Conservation (phyloP, 768 basidiomycete species). For the Leccinum uliginosum region DNA sequence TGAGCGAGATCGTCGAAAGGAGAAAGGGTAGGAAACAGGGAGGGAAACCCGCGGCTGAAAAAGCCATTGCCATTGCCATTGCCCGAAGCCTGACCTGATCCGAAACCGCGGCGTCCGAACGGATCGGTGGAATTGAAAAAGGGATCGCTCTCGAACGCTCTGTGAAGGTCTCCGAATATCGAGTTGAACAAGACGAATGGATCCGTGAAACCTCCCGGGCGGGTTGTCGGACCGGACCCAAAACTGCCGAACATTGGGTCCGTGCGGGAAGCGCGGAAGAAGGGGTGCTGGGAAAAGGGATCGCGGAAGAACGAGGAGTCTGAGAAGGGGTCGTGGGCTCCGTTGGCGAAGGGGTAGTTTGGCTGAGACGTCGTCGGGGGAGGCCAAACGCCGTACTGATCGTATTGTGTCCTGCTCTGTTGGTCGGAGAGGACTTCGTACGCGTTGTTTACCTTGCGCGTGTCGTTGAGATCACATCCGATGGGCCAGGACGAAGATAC, state of each 20-base stretch:
- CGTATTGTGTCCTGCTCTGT: slow-evolving; percentile 61
- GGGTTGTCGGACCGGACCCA: slow-evolving; percentile 17
- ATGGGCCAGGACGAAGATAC: not conserved
- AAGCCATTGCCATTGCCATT: slow-evolving; percentile 12
- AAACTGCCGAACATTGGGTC: slow-evolving; percentile 25
- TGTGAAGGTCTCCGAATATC: slow-evolving; percentile 54
- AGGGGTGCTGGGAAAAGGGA: slow-evolving; percentile 12
- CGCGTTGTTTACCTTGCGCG: slow-evolving; percentile 62
- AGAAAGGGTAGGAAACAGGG: slow-evolving; percentile 3
- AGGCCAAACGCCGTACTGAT: slow-evolving; percentile 66
- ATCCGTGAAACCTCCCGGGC: slow-evolving; percentile 51
- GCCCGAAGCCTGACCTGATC: slow-evolving; percentile 8
- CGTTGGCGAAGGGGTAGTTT: slow-evolving; percentile 10
- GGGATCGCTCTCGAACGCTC: slow-evolving; percentile 31
- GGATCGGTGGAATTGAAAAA: slow-evolving; percentile 27
- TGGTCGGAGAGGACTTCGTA: slow-evolving; percentile 70
- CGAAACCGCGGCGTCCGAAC: slow-evolving; percentile 15
- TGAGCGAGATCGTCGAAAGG: slow-evolving; percentile 10
- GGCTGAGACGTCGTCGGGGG: slow-evolving; percentile 45
- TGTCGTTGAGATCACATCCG: not conserved
- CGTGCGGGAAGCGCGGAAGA: slow-evolving; percentile 20
- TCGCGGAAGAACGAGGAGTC: slow-evolving; percentile 19
- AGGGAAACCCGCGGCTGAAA: slow-evolving; percentile 7
- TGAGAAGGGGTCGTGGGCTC: slow-evolving; percentile 15
- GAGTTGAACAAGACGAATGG: slow-evolving; percentile 72